Evolutionary conservation across 2,329 filamentous ascomycete species (phyloP).

Genomic region (Ophiostoma pallidulum): DNA sequence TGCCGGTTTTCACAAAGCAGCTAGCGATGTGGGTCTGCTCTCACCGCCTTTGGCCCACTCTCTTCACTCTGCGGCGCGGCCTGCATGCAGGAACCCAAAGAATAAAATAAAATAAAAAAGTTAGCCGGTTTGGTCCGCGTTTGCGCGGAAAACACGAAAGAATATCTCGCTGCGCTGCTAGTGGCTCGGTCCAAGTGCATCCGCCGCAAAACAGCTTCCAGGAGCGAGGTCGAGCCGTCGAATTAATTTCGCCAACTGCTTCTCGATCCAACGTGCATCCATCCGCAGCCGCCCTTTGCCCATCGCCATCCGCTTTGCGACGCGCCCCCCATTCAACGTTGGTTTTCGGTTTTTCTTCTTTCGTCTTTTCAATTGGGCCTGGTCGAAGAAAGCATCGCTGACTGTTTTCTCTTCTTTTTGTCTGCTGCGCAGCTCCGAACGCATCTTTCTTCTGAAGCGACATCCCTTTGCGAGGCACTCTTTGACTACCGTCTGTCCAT

Average conservation of each 20-base stretch:
- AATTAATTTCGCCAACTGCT: too few relatives aligned
- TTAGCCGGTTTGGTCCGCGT: constrained; percentile 17
- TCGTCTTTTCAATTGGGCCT: too few relatives aligned
- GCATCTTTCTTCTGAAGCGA: too few relatives aligned
- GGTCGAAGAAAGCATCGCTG: too few relatives aligned
- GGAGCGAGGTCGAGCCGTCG: too few relatives aligned
- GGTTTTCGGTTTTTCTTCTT: too few relatives aligned
- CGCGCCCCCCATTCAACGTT: too few relatives aligned
- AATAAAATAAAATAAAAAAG: constrained; percentile 1
- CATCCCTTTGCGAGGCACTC: too few relatives aligned
- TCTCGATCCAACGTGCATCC: neutral
- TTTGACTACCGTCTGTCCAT: neutral
- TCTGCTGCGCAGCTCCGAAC: too few relatives aligned
- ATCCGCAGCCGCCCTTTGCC: neutral
- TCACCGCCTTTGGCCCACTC: constrained; percentile 7
- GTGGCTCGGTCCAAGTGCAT: neutral
- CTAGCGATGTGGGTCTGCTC: neutral
- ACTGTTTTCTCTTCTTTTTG: too few relatives aligned
- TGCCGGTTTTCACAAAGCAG: constrained; percentile 9
- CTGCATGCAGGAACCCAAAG: too few relatives aligned
- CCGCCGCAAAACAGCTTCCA: constrained; percentile 2
- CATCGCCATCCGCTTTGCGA: too few relatives aligned
- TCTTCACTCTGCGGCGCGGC: neutral
- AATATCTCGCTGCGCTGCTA: neutral
- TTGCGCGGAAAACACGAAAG: constrained; percentile 12